Evolutionary conservation across 2,329 filamentous ascomycete genomes (phyloP), one percentile per base, ranked within the genome.

Genomic region (Lachnellula willkommii): DNA sequence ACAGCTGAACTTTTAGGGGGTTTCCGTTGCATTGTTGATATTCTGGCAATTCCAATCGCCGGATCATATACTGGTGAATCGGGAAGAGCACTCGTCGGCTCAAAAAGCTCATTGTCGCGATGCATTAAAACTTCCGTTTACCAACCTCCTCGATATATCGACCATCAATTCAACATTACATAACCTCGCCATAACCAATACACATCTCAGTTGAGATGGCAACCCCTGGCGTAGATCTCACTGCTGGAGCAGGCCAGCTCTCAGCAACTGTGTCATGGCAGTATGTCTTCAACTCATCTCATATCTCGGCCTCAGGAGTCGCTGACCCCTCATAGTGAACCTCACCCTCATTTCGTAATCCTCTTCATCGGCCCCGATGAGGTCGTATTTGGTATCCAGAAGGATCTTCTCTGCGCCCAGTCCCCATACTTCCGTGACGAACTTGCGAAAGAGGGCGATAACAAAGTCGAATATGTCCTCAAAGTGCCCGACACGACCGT

Each of bases 301-400:
- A 46, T 4, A 49, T 46, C 20, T 26, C 24, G 22, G 8, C 22
- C n/a, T 35, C 12, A 32, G 15, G 8, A 52, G 14, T 12, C 45
- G 53, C 36, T 60, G n/a, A 58, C 11, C 15, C 2, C 39, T 22
- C 15, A 47, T 42, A 68, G 66, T 35, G 56, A 62, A 5, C 65
- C 66, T 32, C 66, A 68, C 50, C 61, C 63, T 35, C 59, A 63
- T 43, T 68, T 68, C 40, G 65, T 60, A 22, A 67, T 67, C 32
- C 51, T 67, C 28, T 56, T 68, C 20, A 61, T 68, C 26, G 65
- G 66, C 5, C 57, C 59, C 7, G 59, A 66, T 35, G 65, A 68
- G 57, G 54, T 63, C 11, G 65, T 65, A 8, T 68, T 64, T 50
- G 66, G 64, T 17, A 63, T 68, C 22, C 66, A 68, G 26, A 66